Base-by-base conservation (phyloP, 331 rosid species). In the Spiraea crenata region DNA sequence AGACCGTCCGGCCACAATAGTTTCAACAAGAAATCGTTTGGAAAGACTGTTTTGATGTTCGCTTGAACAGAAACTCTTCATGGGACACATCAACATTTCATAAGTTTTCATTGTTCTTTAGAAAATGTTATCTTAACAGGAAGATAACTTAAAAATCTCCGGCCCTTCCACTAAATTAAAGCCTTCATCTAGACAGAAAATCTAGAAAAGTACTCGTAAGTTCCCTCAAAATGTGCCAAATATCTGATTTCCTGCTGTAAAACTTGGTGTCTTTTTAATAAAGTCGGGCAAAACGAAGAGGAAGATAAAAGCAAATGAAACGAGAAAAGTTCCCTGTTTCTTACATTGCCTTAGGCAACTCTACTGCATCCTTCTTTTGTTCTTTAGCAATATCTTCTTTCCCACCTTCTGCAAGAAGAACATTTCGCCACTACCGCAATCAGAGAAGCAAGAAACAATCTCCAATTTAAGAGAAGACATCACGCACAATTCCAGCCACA, bases 341-440 rank as follows among this genome's bases (percentile, higher is more conserved):
- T 68, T 82, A 92, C 98, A 92, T 85, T 77, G 57, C 83, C 63
- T 74, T 80, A 48, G 88, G 52, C 62, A 83, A 78, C 82, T 82
- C 81, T 54, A 63, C 63, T n/a, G 65, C 74, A 35, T 76, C 92
- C 80, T 25, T 65, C 31, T 76, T 84, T 63, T 66, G 71, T 62
- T 79, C 86, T 72, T 83, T 86, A 74, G 70, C 85, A 70, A 45
- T 39, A 65, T 59, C 84, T 17, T 70, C 81, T 25, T 69, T 69
- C 70, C 46, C 68, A 70, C 69, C 54, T 77, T 57, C 96, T 89
- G 70, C 75, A 68, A 56, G 70, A 80, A 61, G 2, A 48, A 12
- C 50, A 45, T n/a, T 7, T 17, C 8, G 7, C 63, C 40, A 39
- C 9, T 10, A 16, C 35, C 19, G n/a, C 62, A 72, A 52, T 59